Percentiles rank a stretch among this genome's conserved stretches.
Conservation (phyloP, 495 filamentous ascomycete species). For the Penicillium steckii region DNA sequence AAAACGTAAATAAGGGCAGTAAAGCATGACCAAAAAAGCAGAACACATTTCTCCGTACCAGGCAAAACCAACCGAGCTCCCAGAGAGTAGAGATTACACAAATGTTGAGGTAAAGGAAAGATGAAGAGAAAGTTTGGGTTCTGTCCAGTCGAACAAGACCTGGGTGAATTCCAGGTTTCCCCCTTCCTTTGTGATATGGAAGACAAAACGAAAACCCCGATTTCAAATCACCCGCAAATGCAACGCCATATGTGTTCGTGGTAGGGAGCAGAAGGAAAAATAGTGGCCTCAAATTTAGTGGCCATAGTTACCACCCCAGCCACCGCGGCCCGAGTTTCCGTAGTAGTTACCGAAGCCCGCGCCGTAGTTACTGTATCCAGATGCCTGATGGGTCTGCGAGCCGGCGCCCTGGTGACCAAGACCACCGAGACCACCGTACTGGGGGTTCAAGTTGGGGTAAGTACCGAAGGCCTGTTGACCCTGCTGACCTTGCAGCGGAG, state of each 20-base stretch:
- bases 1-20: constrained; percentile 17
- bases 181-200: constrained; percentile 12
- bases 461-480: constrained; percentile 67
- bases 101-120: constrained; percentile 30
- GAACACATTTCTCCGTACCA: constrained; percentile 18
- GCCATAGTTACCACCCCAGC: constrained; percentile 52
- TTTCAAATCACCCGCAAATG: constrained; percentile 36
- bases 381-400: constrained; percentile 54
- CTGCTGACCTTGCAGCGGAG: constrained; percentile 72
- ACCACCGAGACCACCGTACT: constrained; percentile 70
- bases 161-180: background rate
- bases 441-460: constrained; percentile 74
- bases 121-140: constrained; percentile 28
- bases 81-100: constrained; percentile 50
- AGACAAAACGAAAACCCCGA: constrained; percentile 24
- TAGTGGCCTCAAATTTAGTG: constrained; percentile 26
- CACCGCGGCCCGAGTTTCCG: constrained; percentile 21
- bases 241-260: constrained; percentile 38
- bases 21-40: constrained; percentile 13
- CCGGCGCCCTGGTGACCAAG: constrained; percentile 61
- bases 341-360: constrained; percentile 70
- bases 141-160: constrained; percentile 21
- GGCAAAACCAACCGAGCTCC: constrained; percentile 45
- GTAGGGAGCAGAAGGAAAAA: constrained; percentile 9
- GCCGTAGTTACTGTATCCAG: constrained; percentile 53